Evolutionary conservation across 2,329 filamentous ascomycete species (phyloP).

Genomic region (Aspergillus sp.): DNA sequence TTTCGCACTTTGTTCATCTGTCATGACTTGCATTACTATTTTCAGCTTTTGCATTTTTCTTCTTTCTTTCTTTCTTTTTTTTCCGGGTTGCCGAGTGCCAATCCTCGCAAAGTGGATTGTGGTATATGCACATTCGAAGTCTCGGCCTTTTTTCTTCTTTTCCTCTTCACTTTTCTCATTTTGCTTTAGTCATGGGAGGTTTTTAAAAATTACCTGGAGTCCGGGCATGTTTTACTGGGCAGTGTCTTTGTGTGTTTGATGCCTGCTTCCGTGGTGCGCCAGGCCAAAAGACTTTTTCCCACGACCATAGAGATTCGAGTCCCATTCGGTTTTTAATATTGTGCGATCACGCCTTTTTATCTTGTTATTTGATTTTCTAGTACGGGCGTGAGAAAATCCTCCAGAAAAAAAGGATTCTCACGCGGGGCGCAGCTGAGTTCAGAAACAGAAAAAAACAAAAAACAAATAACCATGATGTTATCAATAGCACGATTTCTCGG

Average conservation of each 20-base stretch:
- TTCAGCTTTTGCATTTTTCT: conserved; percentile 14
- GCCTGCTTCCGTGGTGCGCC: conserved; percentile 23
- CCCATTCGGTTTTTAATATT: conserved; percentile 11
- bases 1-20: conserved; percentile 8
- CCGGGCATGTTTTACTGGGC: conserved; percentile 30
- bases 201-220: conserved; percentile 32
- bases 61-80: conserved; percentile 12
- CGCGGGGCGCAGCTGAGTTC: neutral
- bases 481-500: neutral
- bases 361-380: conserved; percentile 16
- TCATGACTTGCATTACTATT: conserved; percentile 19
- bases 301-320: conserved; percentile 29
- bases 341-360: conserved; percentile 5
- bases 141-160: conserved; percentile 12
- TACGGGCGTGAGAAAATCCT: conserved; percentile 23
- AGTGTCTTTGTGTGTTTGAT: conserved; percentile 22
- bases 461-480: conserved; percentile 13
- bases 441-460: conserved; percentile 5
- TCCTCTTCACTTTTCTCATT: conserved; percentile 7
- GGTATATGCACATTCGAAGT: conserved; percentile 17
- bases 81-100: conserved; percentile 17
- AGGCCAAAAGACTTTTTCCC: conserved; percentile 24
- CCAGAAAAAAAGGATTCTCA: conserved; percentile 14
- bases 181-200: conserved; percentile 23
- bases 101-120: conserved; percentile 16